These are phyloP conservation scores for Aspergillus texensis DNA, from an alignment of 2,329 filamentous ascomycete genomes.

Conservation along the genomic window DNA sequence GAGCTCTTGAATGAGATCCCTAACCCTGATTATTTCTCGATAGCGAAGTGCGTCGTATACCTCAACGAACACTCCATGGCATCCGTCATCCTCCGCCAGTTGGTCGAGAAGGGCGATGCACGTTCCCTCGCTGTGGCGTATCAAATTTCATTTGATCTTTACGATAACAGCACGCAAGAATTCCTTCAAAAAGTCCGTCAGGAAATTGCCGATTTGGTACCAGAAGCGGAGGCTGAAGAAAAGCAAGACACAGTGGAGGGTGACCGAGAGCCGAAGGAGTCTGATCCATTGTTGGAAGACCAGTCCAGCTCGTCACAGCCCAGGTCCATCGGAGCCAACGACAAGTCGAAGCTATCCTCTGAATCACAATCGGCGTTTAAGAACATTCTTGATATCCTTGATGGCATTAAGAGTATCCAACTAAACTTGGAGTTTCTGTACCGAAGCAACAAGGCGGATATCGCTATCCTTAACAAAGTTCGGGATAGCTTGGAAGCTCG, in stretches of 20 bases:
- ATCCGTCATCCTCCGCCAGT: slow-evolving; percentile 77
- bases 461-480: slow-evolving; percentile 92
- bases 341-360: slow-evolving; percentile 44
- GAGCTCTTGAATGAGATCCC: slow-evolving; percentile 92
- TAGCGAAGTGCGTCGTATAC: slow-evolving; percentile 96
- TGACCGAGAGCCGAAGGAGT: slow-evolving; percentile 58
- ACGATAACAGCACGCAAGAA: slow-evolving; percentile 97
- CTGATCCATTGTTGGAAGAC: slow-evolving; percentile 61
- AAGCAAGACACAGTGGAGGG: slow-evolving; percentile 44
- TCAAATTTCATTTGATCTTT: slow-evolving; percentile 96
- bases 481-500: slow-evolving; percentile 92
- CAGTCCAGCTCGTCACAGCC: slow-evolving; percentile 39
- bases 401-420: slow-evolving; percentile 90
- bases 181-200: slow-evolving; percentile 89
- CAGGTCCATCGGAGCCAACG: slow-evolving; percentile 42
- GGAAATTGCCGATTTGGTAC: slow-evolving; percentile 65
- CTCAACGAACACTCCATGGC: slow-evolving; percentile 90
- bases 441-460: slow-evolving; percentile 90
- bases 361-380: slow-evolving; percentile 58
- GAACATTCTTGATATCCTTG: slow-evolving; percentile 66
- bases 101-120: slow-evolving; percentile 78
- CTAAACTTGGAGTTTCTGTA: slow-evolving; percentile 96
- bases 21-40: slow-evolving; percentile 94
- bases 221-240: slow-evolving; percentile 44
- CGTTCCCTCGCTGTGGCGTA: slow-evolving; percentile 85